Evolutionary conservation across 2,329 filamentous ascomycete genomes (phyloP), one percentile per base, ranked within the genome.

Genomic region (Neofusicoccum cordaticola): DNA sequence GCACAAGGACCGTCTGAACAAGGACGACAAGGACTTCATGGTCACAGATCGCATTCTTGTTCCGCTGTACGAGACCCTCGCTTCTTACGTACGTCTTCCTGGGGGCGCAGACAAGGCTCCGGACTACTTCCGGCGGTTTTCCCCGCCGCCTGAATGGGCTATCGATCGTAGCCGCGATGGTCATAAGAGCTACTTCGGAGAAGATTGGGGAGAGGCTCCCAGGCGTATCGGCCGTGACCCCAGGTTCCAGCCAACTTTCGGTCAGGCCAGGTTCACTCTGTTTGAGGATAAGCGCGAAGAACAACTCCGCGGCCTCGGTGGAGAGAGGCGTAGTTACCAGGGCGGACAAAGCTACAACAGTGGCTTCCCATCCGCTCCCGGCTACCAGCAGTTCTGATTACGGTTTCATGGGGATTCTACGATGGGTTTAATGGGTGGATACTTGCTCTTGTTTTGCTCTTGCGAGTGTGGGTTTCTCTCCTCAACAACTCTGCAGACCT

Each of bases 111-210:
- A 22, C n/a, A 63, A 63, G 67, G 67, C 4, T n/a, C 68, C 42
- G 65, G 75, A 76, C 50, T 79, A 80, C 69, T 82, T 78, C 68
- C 77, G 71, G 22, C 73, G 71, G 2, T 82, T 78, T 74, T 74
- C 70, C 45, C 66, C 72, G 13, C 71, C 77, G 15, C 73, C 76
- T 1, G 73, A 74, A n/a, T 78, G 75, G 69, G 69, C 72, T 62
- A 73, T 80, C 56, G 79, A 81, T 56, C 70, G 71, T 37, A 70
- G 72, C 50, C 67, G 69, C 2, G 70, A 71, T 8, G 78, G 76
- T 13, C 78, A 77, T 65, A 72, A 73, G 22, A 80, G 76, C 52
- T 81, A 80, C 72, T 81, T 76, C 64, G 77, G 77, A 50, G 64
- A 65, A 31, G 64, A 65, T 37, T 65, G 51, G 39, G 64, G 64